A percentile compares a stretch with the other conserved stretches of the same genome.
These are phyloP conservation scores for Thraustochytrium striatum DNA, from an alignment of 352 stramenopile genomes.

Conservation along the genomic window DNA sequence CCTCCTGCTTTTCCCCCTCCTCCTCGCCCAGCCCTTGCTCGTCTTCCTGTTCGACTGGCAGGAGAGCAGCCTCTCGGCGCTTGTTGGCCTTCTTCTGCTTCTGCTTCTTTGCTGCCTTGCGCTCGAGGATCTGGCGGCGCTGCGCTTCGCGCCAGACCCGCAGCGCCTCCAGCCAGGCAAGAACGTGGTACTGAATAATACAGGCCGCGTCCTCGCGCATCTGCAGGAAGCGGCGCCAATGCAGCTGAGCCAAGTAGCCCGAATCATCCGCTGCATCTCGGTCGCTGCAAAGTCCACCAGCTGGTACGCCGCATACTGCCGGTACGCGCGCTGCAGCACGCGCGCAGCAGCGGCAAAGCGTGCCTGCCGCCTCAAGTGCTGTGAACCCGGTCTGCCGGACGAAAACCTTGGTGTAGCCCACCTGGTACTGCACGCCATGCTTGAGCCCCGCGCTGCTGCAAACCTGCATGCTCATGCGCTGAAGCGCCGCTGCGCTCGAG, in stretches of 20 bases:
- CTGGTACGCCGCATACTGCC: background rate
- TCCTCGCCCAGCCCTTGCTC: too few relatives aligned
- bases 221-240: background rate
- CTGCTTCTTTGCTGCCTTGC: too few relatives aligned
- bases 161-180: background rate
- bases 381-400: slow-evolving; percentile 32
- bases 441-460: background rate
- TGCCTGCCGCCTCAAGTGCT: slow-evolving; percentile 3
- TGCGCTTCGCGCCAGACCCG: background rate
- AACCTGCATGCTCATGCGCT: slow-evolving; percentile 6
- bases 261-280: slow-evolving; percentile 15
- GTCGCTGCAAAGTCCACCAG: background rate
- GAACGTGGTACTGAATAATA: background rate
- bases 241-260: background rate
- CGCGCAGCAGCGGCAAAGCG: background rate
- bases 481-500: background rate
- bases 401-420: slow-evolving; percentile 38
- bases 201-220: background rate
- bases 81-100: background rate
- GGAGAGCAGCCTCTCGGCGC: too few relatives aligned
- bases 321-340: slow-evolving; percentile 15
- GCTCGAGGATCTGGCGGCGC: background rate
- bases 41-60: too few relatives aligned
- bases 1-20: too few relatives aligned
- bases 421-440: background rate